Evolutionary conservation across 2,329 filamentous ascomycete species (phyloP).

Genomic region (Paraconiothyrium sp.): DNA sequence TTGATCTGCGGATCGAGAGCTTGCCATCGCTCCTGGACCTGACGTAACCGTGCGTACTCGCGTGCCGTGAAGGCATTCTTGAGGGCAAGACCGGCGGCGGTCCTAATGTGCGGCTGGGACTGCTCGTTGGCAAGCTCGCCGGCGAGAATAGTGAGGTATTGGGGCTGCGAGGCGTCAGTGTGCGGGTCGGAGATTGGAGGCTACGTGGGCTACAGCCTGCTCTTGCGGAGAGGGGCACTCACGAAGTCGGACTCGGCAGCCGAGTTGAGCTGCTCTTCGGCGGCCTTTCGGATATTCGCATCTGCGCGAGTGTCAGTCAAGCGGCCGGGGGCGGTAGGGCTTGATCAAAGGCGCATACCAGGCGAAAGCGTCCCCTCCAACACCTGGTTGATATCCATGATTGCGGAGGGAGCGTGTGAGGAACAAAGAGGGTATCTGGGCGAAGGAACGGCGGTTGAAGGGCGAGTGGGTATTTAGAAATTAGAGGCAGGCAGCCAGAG

Average conservation of each 20-base stretch:
- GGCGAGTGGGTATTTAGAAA: slow-evolving; percentile 18
- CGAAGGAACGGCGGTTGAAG: slow-evolving; percentile 18
- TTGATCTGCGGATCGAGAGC: slow-evolving; percentile 84
- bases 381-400: slow-evolving; percentile 98
- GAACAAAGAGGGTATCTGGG: slow-evolving; percentile 35
- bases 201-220: slow-evolving; percentile 27
- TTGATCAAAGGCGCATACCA: slow-evolving; percentile 67
- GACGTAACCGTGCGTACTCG: slow-evolving; percentile 85
- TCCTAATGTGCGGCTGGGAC: slow-evolving; percentile 83
- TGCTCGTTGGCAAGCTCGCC: slow-evolving; percentile 93
- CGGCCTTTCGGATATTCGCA: slow-evolving; percentile 85
- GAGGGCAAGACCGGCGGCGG: slow-evolving; percentile 92
- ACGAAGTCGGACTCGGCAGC: slow-evolving; percentile 97
- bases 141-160: slow-evolving; percentile 84
- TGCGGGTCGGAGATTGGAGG: slow-evolving; percentile 33
- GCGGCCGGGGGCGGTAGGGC: slow-evolving; percentile 33
- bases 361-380: slow-evolving; percentile 95
- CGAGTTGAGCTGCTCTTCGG: slow-evolving; percentile 92
- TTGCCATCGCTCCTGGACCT: slow-evolving; percentile 94
- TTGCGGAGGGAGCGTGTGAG: slow-evolving; percentile 54
- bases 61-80: slow-evolving; percentile 98
- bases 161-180: slow-evolving; percentile 68
- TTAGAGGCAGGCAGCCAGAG: slow-evolving; percentile 31
- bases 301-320: slow-evolving; percentile 67
- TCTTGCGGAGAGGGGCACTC: slow-evolving; percentile 54